These are phyloP conservation scores for Saksenaea vasiformis DNA, from an alignment of 371 early-diverging fungal species.

Conservation along the genomic window DNA sequence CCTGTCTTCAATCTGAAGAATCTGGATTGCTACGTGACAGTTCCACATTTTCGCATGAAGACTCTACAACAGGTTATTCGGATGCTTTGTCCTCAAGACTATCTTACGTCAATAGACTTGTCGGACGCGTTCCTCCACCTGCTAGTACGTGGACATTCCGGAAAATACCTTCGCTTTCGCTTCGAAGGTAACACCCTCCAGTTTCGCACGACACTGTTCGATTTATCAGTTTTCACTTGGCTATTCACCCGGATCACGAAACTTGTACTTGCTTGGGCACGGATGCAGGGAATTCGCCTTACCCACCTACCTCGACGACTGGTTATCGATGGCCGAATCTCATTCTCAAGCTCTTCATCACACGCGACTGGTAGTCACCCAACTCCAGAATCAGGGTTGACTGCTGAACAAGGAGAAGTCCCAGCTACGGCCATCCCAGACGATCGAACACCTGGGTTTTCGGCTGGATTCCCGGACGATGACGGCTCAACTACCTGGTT, in stretches of 20 bases:
- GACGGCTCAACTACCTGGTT: constrained; percentile 9
- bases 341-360: constrained; percentile 4
- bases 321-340: constrained; percentile 15
- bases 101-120: constrained; percentile 15
- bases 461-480: constrained; percentile 13
- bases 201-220: constrained; percentile 32
- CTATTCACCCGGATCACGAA: constrained; percentile 34
- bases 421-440: constrained; percentile 15
- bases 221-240: constrained; percentile 29
- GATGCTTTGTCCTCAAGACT: constrained; percentile 23
- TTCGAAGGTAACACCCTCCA: constrained; percentile 24
- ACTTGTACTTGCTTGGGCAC: constrained; percentile 29
- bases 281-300: constrained; percentile 26
- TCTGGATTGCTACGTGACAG: constrained; percentile 18
- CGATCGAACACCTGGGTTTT: constrained; percentile 24
- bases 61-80: constrained; percentile 16
- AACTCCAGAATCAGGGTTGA: constrained; percentile 20
- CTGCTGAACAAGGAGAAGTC: constrained; percentile 26
- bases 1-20: constrained; percentile 29
- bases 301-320: constrained; percentile 32
- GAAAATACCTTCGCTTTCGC: constrained; percentile 24
- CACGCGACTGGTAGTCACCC: constrained; percentile 8
- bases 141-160: too few species aligned
- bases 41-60: constrained; percentile 32
- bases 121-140: constrained; percentile 19